Evolutionary conservation across 1,139 yeast genomes (phyloP).

Genomic region (Suhomyces chickasaworum): DNA sequence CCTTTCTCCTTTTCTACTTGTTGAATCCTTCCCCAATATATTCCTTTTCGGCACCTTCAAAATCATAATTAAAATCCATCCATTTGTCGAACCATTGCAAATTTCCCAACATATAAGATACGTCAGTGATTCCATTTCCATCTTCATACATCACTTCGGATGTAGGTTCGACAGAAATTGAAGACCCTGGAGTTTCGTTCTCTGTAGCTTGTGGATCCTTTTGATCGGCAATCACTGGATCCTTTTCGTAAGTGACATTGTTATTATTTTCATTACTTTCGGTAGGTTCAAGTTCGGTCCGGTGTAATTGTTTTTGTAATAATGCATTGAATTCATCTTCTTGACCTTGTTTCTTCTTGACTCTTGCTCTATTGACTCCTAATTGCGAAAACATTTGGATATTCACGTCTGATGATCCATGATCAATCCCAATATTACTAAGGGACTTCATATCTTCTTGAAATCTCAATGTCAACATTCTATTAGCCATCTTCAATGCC

Average conservation of each 20-base stretch:
- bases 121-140: neutral
- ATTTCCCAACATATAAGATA: conserved; percentile 37
- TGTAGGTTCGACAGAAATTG: neutral
- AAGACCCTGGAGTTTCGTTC: neutral
- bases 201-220: neutral
- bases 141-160: neutral
- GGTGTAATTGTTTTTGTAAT: conserved; percentile 26
- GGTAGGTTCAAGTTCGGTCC: conserved; percentile 10
- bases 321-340: conserved; percentile 25
- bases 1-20: too few species aligned
- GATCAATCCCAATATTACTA: conserved; percentile 52
- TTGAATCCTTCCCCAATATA: neutral
- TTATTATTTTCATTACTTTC: neutral
- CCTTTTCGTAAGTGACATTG: too few species aligned
- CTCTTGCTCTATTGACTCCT: conserved; percentile 28
- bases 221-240: neutral
- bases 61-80: conserved; percentile 36
- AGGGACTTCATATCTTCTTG: conserved; percentile 43
- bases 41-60: conserved; percentile 10
- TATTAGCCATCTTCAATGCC: conserved; percentile 61
- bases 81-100: conserved; percentile 62
- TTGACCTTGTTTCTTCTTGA: conserved; percentile 10
- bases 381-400: conserved; percentile 50
- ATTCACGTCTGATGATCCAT: conserved; percentile 59
- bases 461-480: conserved; percentile 50